phyloP scores from a whole-genome alignment of 1,284 basidiomycete genomes.

The Quambalaria eucalypti region DNA sequence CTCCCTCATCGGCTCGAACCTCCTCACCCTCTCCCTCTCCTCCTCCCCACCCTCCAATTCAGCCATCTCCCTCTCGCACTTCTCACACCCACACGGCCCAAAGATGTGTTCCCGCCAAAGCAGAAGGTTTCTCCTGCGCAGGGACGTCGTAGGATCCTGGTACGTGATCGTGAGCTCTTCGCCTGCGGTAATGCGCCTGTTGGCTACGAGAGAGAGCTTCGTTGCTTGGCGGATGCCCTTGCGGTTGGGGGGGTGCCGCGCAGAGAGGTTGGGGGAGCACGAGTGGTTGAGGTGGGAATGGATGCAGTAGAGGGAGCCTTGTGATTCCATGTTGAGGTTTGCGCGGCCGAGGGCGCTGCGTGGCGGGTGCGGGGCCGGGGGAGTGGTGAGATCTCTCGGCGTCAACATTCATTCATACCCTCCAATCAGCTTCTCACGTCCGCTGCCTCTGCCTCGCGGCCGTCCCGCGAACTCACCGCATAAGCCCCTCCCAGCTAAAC shows the following conservation, averaged over 20 bases:
- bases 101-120: slow-evolving; percentile 51
- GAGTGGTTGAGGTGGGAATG: slow-evolving; percentile 80
- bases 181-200: slow-evolving; percentile 58
- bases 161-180: slow-evolving; percentile 68
- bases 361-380: slow-evolving; percentile 52
- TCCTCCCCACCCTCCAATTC: slow-evolving; percentile 53
- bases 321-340: slow-evolving; percentile 75
- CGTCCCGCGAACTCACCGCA: slow-evolving; percentile 32
- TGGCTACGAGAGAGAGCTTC: slow-evolving; percentile 64
- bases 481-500: slow-evolving; percentile 7
- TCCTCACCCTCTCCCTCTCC: slow-evolving; percentile 3
- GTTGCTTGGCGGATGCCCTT: slow-evolving; percentile 54
- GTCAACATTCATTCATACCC: too few species aligned
- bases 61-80: slow-evolving; percentile 66
- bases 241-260: slow-evolving; percentile 54
- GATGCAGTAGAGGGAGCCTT: slow-evolving; percentile 73
- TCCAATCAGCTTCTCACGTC: too few species aligned
- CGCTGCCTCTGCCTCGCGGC: background rate
- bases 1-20: slow-evolving; percentile 6
- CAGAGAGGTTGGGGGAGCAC: slow-evolving; percentile 67
- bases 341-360: slow-evolving; percentile 67
- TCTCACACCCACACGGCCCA: slow-evolving; percentile 60
- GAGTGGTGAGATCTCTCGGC: too few species aligned
- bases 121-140: slow-evolving; percentile 55
- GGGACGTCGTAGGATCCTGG: slow-evolving; percentile 59